A percentile compares a stretch with the other conserved stretches of the same genome.
phyloP scores from a whole-genome alignment of 2,329 filamentous ascomycete genomes.

The Monilinia vaccinii-corymbosi region DNA sequence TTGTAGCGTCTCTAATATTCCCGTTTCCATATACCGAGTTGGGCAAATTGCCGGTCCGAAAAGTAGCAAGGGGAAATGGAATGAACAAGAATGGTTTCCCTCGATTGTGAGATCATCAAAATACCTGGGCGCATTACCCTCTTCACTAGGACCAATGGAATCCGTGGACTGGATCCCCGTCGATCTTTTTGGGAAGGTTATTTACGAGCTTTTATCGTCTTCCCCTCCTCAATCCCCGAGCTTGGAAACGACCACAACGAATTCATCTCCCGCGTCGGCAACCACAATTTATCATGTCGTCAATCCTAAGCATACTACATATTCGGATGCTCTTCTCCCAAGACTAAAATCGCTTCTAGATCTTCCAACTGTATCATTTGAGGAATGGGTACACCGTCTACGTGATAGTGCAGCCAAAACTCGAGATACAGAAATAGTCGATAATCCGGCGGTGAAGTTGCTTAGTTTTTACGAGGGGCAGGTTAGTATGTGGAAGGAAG shows the following conservation, averaged over 20 bases:
- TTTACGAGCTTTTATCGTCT: neutral
- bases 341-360: neutral
- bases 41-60: conserved; percentile 37
- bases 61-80: neutral
- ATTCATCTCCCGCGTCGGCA: rapidly evolving
- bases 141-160: conserved; percentile 13
- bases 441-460: neutral
- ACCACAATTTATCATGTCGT: neutral
- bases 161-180: conserved; percentile 9
- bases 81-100: neutral
- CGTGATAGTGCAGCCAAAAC: neutral
- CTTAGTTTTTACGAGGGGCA: neutral
- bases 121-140: neutral
- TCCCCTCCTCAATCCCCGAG: neutral
- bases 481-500: neutral
- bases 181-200: neutral
- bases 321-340: neutral
- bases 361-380: neutral
- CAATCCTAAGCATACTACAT: neutral
- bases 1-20: conserved; percentile 31
- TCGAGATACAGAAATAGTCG: neutral
- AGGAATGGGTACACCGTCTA: neutral
- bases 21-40: conserved; percentile 35
- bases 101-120: neutral
- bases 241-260: neutral